Conservation (phyloP, 2,329 filamentous ascomycete species). For the Apiospora aurea region DNA sequence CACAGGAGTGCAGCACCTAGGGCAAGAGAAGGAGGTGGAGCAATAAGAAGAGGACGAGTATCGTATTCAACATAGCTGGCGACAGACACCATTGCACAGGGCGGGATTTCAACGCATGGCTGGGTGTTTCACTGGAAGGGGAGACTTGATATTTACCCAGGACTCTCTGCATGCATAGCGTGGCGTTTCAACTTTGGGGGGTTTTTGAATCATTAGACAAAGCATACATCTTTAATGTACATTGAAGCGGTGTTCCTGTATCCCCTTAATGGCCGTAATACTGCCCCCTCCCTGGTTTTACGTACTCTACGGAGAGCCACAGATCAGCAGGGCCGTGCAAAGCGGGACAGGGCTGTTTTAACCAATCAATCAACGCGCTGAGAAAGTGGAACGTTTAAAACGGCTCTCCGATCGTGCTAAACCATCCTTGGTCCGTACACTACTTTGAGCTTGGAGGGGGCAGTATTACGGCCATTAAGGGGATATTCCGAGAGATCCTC, state of each 20-base stretch:
- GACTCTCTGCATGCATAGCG: constrained; percentile 14
- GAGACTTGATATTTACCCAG: constrained; percentile 1
- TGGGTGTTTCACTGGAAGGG: constrained; percentile 1
- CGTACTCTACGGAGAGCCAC: too few relatives aligned
- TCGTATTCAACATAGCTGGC: constrained; percentile 23
- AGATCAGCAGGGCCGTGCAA: too few relatives aligned
- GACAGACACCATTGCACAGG: constrained; percentile 1
- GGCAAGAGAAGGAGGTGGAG: constrained; percentile 48
- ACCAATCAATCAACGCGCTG: too few relatives aligned
- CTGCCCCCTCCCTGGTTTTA: too few relatives aligned
- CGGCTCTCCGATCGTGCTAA: too few relatives aligned
- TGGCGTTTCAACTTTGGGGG: constrained; percentile 1
- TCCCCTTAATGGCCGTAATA: too few relatives aligned
- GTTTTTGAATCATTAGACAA: constrained; percentile 4
- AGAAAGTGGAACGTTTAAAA: too few relatives aligned
- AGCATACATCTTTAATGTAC: constrained; percentile 17
- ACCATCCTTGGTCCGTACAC: too few relatives aligned
- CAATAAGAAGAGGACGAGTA: neutral
- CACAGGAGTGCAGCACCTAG: constrained; percentile 63
- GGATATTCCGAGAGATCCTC: neutral
- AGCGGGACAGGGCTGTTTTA: too few relatives aligned
- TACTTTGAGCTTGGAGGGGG: too few relatives aligned
- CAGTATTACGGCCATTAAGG: too few relatives aligned
- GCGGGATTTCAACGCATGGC: constrained; percentile 1
- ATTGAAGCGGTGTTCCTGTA: neutral